A percentile compares a stretch with the other conserved stretches of the same genome.
phyloP scores from a whole-genome alignment of 2,329 filamentous ascomycete genomes.

The Neonectria hederae region DNA sequence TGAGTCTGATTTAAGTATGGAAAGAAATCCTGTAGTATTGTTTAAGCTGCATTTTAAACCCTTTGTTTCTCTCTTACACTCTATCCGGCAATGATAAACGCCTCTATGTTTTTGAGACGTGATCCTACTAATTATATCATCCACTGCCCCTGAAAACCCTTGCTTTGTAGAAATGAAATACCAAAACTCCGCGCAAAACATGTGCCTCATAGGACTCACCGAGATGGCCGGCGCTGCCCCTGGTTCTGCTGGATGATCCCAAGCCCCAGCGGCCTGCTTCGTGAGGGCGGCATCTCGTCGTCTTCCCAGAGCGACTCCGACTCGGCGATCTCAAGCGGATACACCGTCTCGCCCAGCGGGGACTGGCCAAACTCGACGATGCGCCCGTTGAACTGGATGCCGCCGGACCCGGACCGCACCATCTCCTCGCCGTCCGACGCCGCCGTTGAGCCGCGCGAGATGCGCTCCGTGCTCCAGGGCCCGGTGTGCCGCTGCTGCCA shows the following conservation, averaged over 20 bases:
- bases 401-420: slow-evolving; percentile 38
- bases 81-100: background rate
- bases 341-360: slow-evolving; percentile 13
- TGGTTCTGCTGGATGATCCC: slow-evolving; percentile 17
- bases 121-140: background rate
- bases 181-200: background rate
- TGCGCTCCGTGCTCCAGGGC: slow-evolving; percentile 29
- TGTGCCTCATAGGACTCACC: background rate
- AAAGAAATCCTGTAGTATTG: background rate
- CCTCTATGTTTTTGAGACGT: slow-evolving; percentile 1
- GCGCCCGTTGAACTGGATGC: slow-evolving; percentile 36
- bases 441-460: background rate
- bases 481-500: slow-evolving; percentile 27
- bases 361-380: slow-evolving; percentile 36
- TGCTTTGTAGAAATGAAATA: background rate
- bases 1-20: background rate
- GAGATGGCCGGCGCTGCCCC: background rate
- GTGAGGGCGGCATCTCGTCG: slow-evolving; percentile 1
- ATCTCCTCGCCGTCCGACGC: slow-evolving; percentile 30
- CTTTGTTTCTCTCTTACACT: background rate
- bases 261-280: slow-evolving; percentile 19
- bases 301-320: slow-evolving; percentile 8
- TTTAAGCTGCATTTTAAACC: background rate
- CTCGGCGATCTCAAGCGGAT: slow-evolving; percentile 31
- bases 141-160: background rate